Conservation (phyloP, 495 filamentous ascomycete species). For the Diplogelasinospora grovesii region DNA sequence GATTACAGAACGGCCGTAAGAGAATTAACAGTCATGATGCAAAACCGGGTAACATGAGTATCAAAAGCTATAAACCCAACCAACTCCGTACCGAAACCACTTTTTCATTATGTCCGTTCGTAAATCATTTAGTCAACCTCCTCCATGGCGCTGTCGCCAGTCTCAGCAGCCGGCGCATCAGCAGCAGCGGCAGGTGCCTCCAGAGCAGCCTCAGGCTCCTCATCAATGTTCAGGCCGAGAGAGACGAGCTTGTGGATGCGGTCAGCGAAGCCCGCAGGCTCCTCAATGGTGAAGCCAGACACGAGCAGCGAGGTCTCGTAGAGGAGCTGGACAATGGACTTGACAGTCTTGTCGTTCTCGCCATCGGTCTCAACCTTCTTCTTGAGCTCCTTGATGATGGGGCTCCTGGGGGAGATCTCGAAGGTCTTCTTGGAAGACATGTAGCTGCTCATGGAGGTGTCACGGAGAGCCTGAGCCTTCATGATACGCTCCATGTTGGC, state of each 20-base stretch:
- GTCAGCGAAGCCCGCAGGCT: constrained; percentile 94
- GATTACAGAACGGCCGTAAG: constrained; percentile 19
- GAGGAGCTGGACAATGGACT: constrained; percentile 94
- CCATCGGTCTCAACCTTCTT: constrained; percentile 96
- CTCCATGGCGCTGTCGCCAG: constrained; percentile 55
- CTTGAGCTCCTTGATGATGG: constrained; percentile 98
- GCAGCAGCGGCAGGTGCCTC: constrained; percentile 51
- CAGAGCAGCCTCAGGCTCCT: constrained; percentile 68
- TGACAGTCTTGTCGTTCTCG: constrained; percentile 96
- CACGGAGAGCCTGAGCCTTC: constrained; percentile 99
- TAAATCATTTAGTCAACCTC: constrained; percentile 54
- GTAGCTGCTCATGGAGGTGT: constrained; percentile 99
- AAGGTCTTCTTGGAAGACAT: constrained; percentile 99
- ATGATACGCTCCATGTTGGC: constrained; percentile 99
- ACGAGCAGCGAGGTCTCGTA: constrained; percentile 98
- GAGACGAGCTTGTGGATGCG: constrained; percentile 98
- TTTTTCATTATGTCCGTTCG: constrained; percentile 29
- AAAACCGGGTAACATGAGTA: constrained; percentile 29
- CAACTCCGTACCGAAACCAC: constrained; percentile 38
- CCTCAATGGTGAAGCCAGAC: constrained; percentile 98
- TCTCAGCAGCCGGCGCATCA: constrained; percentile 44
- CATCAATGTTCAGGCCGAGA: constrained; percentile 91
- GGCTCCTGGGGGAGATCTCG: constrained; percentile 96
- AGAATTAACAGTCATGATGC: constrained; percentile 26
- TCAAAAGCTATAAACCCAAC: constrained; percentile 35